Evolutionary conservation across 306 rosid genomes (phyloP).

Genomic region (Trifolium pratense): DNA sequence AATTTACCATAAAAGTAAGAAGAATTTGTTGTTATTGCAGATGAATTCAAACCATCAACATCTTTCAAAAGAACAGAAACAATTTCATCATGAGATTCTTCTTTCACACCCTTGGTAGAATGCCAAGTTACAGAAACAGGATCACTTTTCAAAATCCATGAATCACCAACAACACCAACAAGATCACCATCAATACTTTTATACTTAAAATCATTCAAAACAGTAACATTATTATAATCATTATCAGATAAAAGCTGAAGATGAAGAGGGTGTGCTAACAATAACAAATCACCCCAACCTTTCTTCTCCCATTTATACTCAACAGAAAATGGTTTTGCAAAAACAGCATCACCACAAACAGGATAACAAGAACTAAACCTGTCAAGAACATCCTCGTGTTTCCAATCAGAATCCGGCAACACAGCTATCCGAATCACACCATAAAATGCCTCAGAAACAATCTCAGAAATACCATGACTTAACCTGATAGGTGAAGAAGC

Average conservation of each 20-base stretch:
- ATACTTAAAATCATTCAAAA: constrained; percentile 69
- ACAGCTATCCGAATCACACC: constrained; percentile 70
- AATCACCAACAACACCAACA: constrained; percentile 83
- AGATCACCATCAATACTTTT: constrained; percentile 85
- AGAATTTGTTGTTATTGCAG: constrained; percentile 51
- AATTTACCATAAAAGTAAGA: constrained; percentile 78
- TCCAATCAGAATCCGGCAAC: constrained; percentile 58
- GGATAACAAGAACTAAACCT: constrained; percentile 77
- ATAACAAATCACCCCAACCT: constrained; percentile 77
- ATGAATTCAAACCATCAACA: constrained; percentile 58
- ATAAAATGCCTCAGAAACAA: constrained; percentile 57
- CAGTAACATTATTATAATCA: constrained; percentile 35
- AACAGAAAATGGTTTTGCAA: constrained; percentile 60
- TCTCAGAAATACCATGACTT: constrained; percentile 42
- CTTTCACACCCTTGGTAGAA: constrained; percentile 61
- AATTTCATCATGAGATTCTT: constrained; percentile 58
- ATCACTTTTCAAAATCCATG: constrained; percentile 70
- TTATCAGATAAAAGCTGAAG: constrained; percentile 51
- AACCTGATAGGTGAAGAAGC: constrained; percentile 64
- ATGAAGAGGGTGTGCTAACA: constrained; percentile 94
- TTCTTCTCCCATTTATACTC: constrained; percentile 74
- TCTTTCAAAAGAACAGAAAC: constrained; percentile 63
- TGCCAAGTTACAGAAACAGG: constrained; percentile 86
- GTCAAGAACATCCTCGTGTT: constrained; percentile 60
- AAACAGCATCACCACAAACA: constrained; percentile 66